Evolutionary conservation across 2,329 filamentous ascomycete genomes (phyloP).

Genomic region (Bimuria novae-zelandiae): DNA sequence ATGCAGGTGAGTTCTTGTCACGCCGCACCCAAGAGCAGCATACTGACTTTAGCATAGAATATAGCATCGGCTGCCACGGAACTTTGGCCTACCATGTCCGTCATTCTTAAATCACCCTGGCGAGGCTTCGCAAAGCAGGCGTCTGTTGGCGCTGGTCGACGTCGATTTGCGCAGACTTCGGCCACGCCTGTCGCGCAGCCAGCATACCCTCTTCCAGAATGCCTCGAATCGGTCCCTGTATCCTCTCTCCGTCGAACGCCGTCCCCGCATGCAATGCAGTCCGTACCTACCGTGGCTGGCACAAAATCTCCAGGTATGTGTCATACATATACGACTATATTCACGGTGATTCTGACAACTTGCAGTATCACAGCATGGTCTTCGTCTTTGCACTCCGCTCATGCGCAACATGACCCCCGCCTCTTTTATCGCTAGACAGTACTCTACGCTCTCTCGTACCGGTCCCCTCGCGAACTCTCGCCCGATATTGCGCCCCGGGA

Average conservation of each 20-base stretch:
- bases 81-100: constrained; percentile 48
- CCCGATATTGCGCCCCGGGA: constrained; percentile 34
- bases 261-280: constrained; percentile 13
- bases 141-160: constrained; percentile 27
- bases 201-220: constrained; percentile 23
- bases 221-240: constrained; percentile 26
- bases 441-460: constrained; percentile 47
- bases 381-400: constrained; percentile 43
- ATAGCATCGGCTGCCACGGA: constrained; percentile 46
- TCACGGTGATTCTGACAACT: constrained; percentile 10
- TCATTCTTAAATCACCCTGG: constrained; percentile 43
- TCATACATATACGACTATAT: not conserved
- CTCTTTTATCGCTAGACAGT: constrained; percentile 36
- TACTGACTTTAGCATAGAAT: constrained; percentile 46
- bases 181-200: constrained; percentile 8
- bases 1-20: constrained; percentile 52
- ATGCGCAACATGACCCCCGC: constrained; percentile 32
- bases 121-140: constrained; percentile 31
- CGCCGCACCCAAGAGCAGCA: constrained; percentile 25
- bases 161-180: constrained; percentile 17
- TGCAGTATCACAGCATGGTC: constrained; percentile 36
- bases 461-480: constrained; percentile 38
- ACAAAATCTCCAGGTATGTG: constrained; percentile 23
- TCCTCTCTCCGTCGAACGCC: constrained; percentile 24
- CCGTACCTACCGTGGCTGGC: constrained; percentile 20